A percentile compares a stretch with the other conserved stretches of the same genome.
These are phyloP conservation scores for Pythium guiyangense DNA, from an alignment of 352 stramenopile genomes.

Conservation along the genomic window DNA sequence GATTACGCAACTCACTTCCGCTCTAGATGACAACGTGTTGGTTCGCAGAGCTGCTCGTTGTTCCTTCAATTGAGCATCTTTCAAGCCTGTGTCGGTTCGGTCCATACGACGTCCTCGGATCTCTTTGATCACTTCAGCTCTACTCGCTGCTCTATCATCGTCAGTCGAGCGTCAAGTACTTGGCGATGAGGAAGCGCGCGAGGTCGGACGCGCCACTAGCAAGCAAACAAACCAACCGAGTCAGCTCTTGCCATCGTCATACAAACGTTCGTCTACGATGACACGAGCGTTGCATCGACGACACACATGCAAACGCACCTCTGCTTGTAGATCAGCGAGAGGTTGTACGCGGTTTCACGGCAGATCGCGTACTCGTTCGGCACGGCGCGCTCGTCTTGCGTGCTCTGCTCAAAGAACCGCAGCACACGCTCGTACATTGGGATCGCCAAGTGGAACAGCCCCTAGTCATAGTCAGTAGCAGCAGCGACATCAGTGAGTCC, in stretches of 20 bases:
- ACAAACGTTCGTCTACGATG: neutral
- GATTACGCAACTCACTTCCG: too few species aligned
- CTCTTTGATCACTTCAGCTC: too few species aligned
- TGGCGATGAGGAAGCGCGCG: conserved; percentile 67
- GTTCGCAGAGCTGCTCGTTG: too few species aligned
- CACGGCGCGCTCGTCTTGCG: conserved; percentile 39
- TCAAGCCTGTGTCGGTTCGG: too few species aligned
- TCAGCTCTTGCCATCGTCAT: conserved; percentile 1
- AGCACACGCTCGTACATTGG: conserved; percentile 86
- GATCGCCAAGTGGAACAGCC: conserved; percentile 82
- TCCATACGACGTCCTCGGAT: too few species aligned
- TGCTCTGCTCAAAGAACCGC: conserved; percentile 65
- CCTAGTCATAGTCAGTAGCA: conserved; percentile 25
- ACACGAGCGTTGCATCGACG: neutral
- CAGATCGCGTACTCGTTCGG: conserved; percentile 69
- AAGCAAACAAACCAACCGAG: neutral
- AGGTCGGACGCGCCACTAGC: conserved; percentile 70
- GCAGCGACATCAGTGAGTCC: conserved; percentile 1
- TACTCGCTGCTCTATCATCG: neutral
- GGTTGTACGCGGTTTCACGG: conserved; percentile 84
- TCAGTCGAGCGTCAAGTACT: conserved; percentile 78
- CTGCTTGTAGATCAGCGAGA: conserved; percentile 86
- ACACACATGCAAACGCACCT: conserved; percentile 34
- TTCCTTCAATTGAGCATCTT: too few species aligned
- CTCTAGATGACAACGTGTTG: too few species aligned